Evolutionary conservation across 2,329 filamentous ascomycete genomes (phyloP), one percentile per base, ranked within the genome.

Genomic region (Hortaea werneckii): DNA sequence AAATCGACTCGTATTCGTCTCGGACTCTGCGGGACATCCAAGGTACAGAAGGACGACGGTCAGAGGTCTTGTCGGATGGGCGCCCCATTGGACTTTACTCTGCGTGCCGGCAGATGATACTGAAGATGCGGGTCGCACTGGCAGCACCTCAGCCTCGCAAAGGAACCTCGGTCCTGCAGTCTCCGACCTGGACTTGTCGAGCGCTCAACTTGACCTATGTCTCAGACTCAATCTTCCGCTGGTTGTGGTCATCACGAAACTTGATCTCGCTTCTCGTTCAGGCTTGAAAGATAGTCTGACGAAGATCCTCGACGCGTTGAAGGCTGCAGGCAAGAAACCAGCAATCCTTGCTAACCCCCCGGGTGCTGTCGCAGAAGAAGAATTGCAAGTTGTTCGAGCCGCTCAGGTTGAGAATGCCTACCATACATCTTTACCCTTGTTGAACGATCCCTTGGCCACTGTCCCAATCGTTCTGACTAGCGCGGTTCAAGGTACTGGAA

Each of bases 21-120:
- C 88, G 0, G 92, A 98, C 65, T 94, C 90, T 40, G 90, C 90
- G 11, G 92, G 92, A 0, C 86, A 94, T 53, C 83, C 89, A 34
- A 80, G 88, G 39, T 98, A 92, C 65, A 79, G 88, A 41, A 82
- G 92, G 45, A 96, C 90, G 5, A 90, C 87, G 2, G 73, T 96
- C 44, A 79, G 90, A 49, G 88, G 89, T 0, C 72, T 98, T n/a
- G 77, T 98, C 52, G 92, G 89, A 40, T 96, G 92, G 89, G 85
- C 86, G 34, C 92, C 92, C 6, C 88, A 96, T 62, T 98, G 92
- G 83, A 88, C 86, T 1, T 65, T 95, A 20, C 74, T 96, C 2
- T 95, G 94, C 55, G 80, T 96, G 50, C 81, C 87, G 40, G 87
- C 87, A 30, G 85, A 92, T 58, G 83, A 84, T 52, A 72, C 75